These are phyloP conservation scores for Neocallimastix lanati DNA, from an alignment of 192 early-diverging fungal species.

Conservation along the genomic window DNA sequence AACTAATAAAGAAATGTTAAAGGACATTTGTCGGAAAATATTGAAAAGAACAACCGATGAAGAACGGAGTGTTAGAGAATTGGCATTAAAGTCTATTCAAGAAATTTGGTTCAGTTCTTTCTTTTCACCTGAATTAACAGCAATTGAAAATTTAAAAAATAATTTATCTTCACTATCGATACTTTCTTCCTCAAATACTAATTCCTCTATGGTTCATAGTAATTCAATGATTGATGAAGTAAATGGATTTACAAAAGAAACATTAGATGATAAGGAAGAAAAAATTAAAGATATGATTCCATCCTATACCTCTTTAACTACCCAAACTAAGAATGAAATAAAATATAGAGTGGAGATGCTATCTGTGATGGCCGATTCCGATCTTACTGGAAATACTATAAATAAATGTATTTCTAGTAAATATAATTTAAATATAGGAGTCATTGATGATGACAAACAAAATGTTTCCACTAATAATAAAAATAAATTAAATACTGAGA, in stretches of 20 bases:
- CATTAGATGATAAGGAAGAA: neutral
- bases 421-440: neutral
- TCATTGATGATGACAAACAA: neutral
- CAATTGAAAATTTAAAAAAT: neutral
- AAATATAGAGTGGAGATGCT: neutral
- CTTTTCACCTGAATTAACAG: neutral
- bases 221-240: neutral
- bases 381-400: neutral
- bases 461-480: neutral
- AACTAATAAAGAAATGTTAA: neutral
- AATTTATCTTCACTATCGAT: neutral
- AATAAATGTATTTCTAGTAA: neutral
- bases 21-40: slow-evolving; percentile 12
- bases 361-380: neutral
- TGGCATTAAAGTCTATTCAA: slow-evolving; percentile 47
- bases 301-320: neutral
- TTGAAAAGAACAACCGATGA: slow-evolving; percentile 17
- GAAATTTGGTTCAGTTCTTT: slow-evolving; percentile 54
- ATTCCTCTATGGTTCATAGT: neutral
- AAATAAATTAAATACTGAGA: neutral
- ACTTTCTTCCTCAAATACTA: neutral
- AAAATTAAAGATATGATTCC: neutral
- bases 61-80: slow-evolving; percentile 31
- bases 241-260: neutral
- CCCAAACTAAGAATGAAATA: neutral